Conservation (phyloP, 2,329 filamentous ascomycete genomes). For the Alternaria sp. region DNA sequence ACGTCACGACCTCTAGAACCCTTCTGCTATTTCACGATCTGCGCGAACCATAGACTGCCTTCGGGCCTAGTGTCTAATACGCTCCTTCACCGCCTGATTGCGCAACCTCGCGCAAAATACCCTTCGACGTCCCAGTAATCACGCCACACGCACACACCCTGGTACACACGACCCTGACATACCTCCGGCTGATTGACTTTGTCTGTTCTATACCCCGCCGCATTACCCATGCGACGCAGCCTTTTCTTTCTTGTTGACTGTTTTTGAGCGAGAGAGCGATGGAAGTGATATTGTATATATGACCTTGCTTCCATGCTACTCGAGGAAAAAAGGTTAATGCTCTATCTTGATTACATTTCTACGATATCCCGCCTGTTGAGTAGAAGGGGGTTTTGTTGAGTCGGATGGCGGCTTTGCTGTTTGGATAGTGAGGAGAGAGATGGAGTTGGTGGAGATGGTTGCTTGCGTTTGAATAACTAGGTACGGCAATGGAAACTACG, state of each 20-base stretch:
- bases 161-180: constrained; percentile 10
- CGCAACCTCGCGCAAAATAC: constrained; percentile 19
- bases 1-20: not conserved
- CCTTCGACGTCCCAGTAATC: constrained; percentile 21
- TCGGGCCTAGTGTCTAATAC: constrained; percentile 38
- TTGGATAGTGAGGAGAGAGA: constrained; percentile 1
- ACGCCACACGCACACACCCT: constrained; percentile 8
- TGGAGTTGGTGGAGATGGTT: not conserved
- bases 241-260: constrained; percentile 13
- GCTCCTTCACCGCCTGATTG: constrained; percentile 24
- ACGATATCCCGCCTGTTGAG: constrained; percentile 20
- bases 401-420: not conserved
- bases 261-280: constrained; percentile 5
- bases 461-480: constrained; percentile 8
- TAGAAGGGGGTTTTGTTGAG: constrained; percentile 2
- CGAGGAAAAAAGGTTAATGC: constrained; percentile 14
- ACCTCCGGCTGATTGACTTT: constrained; percentile 21
- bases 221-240: constrained; percentile 15
- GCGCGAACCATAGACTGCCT: constrained; percentile 21
- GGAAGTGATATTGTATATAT: constrained; percentile 27
- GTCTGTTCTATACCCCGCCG: constrained; percentile 38
- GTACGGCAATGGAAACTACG: not conserved
- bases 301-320: not conserved
- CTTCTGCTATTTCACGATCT: constrained; percentile 7
- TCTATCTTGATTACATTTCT: constrained; percentile 26